Evolutionary conservation across 208 protist species (phyloP), one percentile per base, ranked within the genome.

Genomic region (Acanthamoeba royreba): DNA sequence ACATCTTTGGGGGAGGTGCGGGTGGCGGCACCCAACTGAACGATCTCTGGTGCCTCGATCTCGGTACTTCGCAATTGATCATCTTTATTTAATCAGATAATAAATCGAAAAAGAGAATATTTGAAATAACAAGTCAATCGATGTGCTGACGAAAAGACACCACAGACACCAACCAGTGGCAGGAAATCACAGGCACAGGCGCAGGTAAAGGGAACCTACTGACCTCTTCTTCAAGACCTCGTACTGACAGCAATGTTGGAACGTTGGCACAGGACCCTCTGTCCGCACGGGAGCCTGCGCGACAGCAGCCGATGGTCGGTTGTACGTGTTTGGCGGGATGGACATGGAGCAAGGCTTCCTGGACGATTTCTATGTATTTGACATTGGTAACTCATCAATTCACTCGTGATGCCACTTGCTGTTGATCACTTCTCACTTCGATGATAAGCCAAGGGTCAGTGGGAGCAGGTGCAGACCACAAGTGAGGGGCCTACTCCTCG

Each of bases 291-390:
- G 74, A 35, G 74, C 43, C n/a, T 85, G 74, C n/a, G 17, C 45
- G 13, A 43, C 74, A 0, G 74, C 38, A 8, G 74, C 52, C 31
- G 74, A 85, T 49, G 42, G 74, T 11, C 38, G 25, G 28, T 33
- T 85, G 74, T 85, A 43, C 45, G 38, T 85, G 5, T 85, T 85
- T 53, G 74, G 74, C 13, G 74, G 74, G 28, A 85, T 85, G 74
- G 45, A 85, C 74, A 85, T 85, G 74, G 74, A 85, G 28, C 43
- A 38, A 46, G 43, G 45, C 38, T 85, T 46, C 43, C 74, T 85
- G 19, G 45, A 53, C 15, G 74, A 85, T 43, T n/a, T 85, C 45
- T 53, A 85, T 28, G 11, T 4, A 19, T 85, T 85, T 43, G 38
- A 85, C 45, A 45, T 53, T n/a, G 74, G 74, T 85, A 53, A 1